These are phyloP conservation scores for Cutaneotrichosporon mucoides DNA, from an alignment of 1,284 basidiomycete genomes.

Conservation along the genomic window DNA sequence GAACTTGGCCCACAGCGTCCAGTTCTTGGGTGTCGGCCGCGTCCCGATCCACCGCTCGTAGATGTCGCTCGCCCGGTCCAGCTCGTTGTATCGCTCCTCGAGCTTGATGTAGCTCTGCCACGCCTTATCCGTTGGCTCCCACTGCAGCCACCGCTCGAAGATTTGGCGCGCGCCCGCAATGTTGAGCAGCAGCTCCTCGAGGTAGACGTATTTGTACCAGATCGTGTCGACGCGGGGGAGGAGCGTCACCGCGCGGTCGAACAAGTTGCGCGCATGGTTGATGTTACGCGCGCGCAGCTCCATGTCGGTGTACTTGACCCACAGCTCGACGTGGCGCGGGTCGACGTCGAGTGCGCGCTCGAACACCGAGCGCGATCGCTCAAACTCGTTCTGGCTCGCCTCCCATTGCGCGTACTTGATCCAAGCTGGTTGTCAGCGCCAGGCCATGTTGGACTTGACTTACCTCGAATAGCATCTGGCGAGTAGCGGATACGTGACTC, in stretches of 20 bases:
- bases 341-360: slow-evolving; percentile 97
- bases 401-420: slow-evolving; percentile 63
- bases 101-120: slow-evolving; percentile 99
- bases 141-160: slow-evolving; percentile 98
- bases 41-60: slow-evolving; percentile 94
- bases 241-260: slow-evolving; percentile 92
- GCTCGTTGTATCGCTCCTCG: slow-evolving; percentile 88
- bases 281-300: slow-evolving; percentile 96
- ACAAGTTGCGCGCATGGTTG: slow-evolving; percentile 92
- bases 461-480: slow-evolving; percentile 52
- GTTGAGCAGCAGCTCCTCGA: slow-evolving; percentile 95
- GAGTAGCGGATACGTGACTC: slow-evolving; percentile 92
- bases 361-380: slow-evolving; percentile 86
- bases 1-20: slow-evolving; percentile 95
- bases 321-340: slow-evolving; percentile 79
- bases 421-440: slow-evolving; percentile 50
- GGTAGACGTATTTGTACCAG: slow-evolving; percentile 99
- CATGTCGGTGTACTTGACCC: slow-evolving; percentile 97
- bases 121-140: slow-evolving; percentile 99
- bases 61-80: slow-evolving; percentile 83
- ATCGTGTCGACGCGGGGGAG: slow-evolving; percentile 85
- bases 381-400: slow-evolving; percentile 95
- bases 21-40: slow-evolving; percentile 88
- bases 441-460: slow-evolving; percentile 1
- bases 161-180: slow-evolving; percentile 92